Evolutionary conservation across 2,329 filamentous ascomycete species (phyloP).

Genomic region (Bisporella sp.): DNA sequence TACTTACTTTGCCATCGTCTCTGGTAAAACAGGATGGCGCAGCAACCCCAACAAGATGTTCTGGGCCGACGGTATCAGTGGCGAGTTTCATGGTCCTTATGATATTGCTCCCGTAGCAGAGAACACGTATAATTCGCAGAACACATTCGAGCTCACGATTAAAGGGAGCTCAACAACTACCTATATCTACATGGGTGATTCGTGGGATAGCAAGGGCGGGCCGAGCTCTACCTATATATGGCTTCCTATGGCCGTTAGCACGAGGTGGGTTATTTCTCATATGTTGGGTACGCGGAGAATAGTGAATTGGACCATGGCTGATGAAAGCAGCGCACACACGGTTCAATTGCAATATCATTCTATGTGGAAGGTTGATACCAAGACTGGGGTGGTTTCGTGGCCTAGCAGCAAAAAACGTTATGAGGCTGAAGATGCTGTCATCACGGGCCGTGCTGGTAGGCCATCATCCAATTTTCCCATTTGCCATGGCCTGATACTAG

Average conservation of each 20-base stretch:
- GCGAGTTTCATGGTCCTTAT: slow-evolving; percentile 28
- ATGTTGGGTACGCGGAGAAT: no score
- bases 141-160: slow-evolving; percentile 31
- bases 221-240: slow-evolving; percentile 15
- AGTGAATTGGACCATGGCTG: not conserved
- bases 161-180: slow-evolving; percentile 27
- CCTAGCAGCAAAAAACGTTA: slow-evolving; percentile 29
- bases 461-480: not conserved
- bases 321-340: slow-evolving; percentile 19
- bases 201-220: slow-evolving; percentile 30
- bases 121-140: slow-evolving; percentile 32
- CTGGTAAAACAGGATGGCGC: slow-evolving; percentile 31
- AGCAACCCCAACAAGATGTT: slow-evolving; percentile 33
- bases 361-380: slow-evolving; percentile 34
- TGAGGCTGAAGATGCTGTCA: slow-evolving; percentile 25
- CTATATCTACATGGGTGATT: slow-evolving; percentile 32
- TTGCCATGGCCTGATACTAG: not conserved
- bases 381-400: slow-evolving; percentile 30
- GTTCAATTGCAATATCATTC: slow-evolving; percentile 31
- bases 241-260: not conserved
- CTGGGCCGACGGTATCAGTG: slow-evolving; percentile 26
- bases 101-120: slow-evolving; percentile 30
- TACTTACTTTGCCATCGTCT: slow-evolving; percentile 32
- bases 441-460: slow-evolving; percentile 23
- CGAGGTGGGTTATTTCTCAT: not conserved